These are phyloP conservation scores for Phytophthora crassamura DNA, from an alignment of 352 stramenopile species.

Conservation along the genomic window DNA sequence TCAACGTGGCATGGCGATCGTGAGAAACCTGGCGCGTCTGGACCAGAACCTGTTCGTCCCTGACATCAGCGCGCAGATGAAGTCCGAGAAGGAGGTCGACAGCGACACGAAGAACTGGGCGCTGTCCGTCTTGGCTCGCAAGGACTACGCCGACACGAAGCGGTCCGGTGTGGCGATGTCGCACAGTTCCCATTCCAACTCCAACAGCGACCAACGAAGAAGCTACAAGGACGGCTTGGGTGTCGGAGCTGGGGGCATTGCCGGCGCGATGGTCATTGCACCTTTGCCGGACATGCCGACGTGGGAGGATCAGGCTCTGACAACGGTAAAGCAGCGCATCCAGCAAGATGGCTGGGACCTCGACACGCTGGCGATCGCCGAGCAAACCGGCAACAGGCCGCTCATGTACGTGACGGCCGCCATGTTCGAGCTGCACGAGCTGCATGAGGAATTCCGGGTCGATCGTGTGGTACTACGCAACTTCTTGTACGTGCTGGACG, in stretches of 20 bases:
- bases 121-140: slow-evolving; percentile 72
- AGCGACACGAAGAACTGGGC: slow-evolving; percentile 87
- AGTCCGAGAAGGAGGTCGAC: slow-evolving; percentile 80
- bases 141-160: slow-evolving; percentile 70
- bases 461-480: slow-evolving; percentile 78
- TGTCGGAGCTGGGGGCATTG: slow-evolving; percentile 25
- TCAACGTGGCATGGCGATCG: slow-evolving; percentile 65
- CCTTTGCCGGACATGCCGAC: slow-evolving; percentile 63
- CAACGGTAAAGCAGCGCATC: slow-evolving; percentile 58
- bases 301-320: slow-evolving; percentile 62
- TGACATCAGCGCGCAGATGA: slow-evolving; percentile 85
- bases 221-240: slow-evolving; percentile 65
- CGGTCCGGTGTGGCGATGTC: slow-evolving; percentile 64
- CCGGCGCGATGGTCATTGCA: slow-evolving; percentile 31
- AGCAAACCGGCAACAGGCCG: slow-evolving; percentile 65
- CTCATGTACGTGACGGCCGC: slow-evolving; percentile 85
- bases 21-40: slow-evolving; percentile 72
- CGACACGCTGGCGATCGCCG: slow-evolving; percentile 73
- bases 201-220: slow-evolving; percentile 64
- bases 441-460: slow-evolving; percentile 82
- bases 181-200: slow-evolving; percentile 77
- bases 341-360: slow-evolving; percentile 76
- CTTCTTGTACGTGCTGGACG: slow-evolving; percentile 80
- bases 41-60: slow-evolving; percentile 87
- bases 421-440: slow-evolving; percentile 81